These are phyloP conservation scores for Zalaria sp. DNA, from an alignment of 2,329 filamentous ascomycete genomes.

Conservation along the genomic window DNA sequence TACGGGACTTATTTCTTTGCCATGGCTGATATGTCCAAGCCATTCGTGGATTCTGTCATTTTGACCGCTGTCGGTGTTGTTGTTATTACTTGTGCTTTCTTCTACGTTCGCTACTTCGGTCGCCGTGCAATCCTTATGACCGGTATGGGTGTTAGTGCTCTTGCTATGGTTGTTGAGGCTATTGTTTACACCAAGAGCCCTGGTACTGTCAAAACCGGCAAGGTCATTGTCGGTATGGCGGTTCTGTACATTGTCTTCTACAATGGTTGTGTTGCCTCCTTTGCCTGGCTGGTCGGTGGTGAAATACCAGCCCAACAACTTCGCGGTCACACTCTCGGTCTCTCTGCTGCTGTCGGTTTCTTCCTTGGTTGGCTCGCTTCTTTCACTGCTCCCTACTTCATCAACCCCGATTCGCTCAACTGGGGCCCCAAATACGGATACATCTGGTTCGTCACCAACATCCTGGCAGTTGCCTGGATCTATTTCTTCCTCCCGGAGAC, in stretches of 20 bases:
- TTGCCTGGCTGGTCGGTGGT: conserved; percentile 43
- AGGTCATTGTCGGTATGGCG: conserved; percentile 38
- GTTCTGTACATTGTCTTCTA: conserved; percentile 41
- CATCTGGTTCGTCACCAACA: conserved; percentile 35
- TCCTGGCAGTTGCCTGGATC: conserved; percentile 18
- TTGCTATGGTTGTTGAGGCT: conserved; percentile 41
- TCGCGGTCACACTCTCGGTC: conserved; percentile 42
- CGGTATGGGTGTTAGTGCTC: conserved; percentile 37
- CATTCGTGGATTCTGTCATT: conserved; percentile 44
- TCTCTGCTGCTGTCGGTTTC: conserved; percentile 39
- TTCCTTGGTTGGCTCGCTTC: conserved; percentile 43
- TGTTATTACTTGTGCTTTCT: conserved; percentile 35
- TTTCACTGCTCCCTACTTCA: conserved; percentile 47
- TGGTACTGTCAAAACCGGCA: conserved; percentile 22
- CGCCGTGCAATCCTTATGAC: conserved; percentile 38
- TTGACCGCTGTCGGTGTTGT: conserved; percentile 39
- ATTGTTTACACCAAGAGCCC: conserved; percentile 36
- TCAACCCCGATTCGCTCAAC: conserved; percentile 38
- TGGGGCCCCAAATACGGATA: conserved; percentile 47
- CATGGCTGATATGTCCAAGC: conserved; percentile 40
- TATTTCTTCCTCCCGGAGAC: conserved; percentile 40
- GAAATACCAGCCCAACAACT: conserved; percentile 44
- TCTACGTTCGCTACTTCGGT: conserved; percentile 34
- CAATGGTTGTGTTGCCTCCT: conserved; percentile 38
- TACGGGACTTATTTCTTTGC: conserved; percentile 47